phyloP scores from a whole-genome alignment of 208 protist genomes.

The Wallacemonas rigidus region DNA sequence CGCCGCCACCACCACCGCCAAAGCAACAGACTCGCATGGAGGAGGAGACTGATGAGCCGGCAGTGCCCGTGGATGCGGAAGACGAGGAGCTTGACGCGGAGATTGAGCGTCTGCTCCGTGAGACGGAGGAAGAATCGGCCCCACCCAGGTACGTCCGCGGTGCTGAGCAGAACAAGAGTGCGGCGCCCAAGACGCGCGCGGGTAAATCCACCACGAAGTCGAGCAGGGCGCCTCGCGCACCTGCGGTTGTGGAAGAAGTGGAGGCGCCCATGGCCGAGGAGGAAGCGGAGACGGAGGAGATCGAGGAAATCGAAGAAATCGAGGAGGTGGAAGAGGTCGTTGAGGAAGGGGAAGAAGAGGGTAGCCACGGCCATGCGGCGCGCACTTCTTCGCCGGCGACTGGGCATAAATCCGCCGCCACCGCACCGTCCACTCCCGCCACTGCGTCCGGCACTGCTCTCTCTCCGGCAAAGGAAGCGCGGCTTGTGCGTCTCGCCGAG shows the following conservation, averaged over 20 bases:
- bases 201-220: too few relatives aligned
- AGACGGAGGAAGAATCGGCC: constrained; percentile 16
- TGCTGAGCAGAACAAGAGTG: constrained; percentile 1
- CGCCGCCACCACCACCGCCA: neutral
- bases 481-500: constrained; percentile 57
- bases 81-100: constrained; percentile 19
- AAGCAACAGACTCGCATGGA: constrained; percentile 29
- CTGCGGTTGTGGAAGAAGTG: too few relatives aligned
- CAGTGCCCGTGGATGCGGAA: constrained; percentile 19
- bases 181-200: neutral
- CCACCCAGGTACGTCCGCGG: constrained; percentile 2
- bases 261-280: neutral
- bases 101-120: constrained; percentile 11
- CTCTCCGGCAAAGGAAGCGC: constrained; percentile 1
- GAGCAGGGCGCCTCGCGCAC: too few relatives aligned
- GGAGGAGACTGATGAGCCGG: constrained; percentile 40
- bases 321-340: constrained; percentile 33
- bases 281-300: constrained; percentile 18
- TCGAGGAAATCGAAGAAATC: constrained; percentile 22
- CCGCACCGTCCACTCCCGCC: neutral
- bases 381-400: neutral
- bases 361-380: constrained; percentile 5
- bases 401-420: neutral
- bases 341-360: constrained; percentile 22
- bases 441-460: constrained; percentile 3